A percentile compares a stretch with the other conserved stretches of the same genome.
Conservation (phyloP, 805 yeast genomes). For the Wickerhamiella kazuoi region DNA sequence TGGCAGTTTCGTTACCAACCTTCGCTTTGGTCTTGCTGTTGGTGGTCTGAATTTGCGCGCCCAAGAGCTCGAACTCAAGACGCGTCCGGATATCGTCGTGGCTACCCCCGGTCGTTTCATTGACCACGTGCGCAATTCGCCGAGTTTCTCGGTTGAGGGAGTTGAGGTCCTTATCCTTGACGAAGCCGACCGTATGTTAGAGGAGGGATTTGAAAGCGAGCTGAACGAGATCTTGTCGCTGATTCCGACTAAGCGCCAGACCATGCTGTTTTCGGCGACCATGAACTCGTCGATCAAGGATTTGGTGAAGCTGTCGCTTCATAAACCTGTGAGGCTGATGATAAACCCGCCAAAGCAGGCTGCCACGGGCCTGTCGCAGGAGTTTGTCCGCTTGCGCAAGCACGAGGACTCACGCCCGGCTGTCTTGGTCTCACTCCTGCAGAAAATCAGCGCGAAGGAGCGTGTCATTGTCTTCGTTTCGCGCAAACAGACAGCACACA, state of each 20-base stretch:
- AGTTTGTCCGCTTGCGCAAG: conserved; percentile 85
- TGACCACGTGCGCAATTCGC: conserved; percentile 90
- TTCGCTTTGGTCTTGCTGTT: conserved; percentile 87
- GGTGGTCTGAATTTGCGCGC: conserved; percentile 93
- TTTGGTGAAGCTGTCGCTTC: conserved; percentile 70
- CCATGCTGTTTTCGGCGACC: conserved; percentile 88
- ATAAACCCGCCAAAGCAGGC: conserved; percentile 93
- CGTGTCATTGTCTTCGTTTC: conserved; percentile 83
- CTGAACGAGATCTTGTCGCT: conserved; percentile 74
- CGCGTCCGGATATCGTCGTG: conserved; percentile 87
- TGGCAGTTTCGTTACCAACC: conserved; percentile 53
- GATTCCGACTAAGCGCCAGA: conserved; percentile 83
- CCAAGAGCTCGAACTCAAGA: conserved; percentile 84
- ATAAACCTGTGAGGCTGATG: conserved; percentile 86
- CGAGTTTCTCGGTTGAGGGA: conserved; percentile 74
- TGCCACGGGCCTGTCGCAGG: conserved; percentile 78
- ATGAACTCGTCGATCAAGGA: conserved; percentile 89
- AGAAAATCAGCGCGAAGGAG: conserved; percentile 47
- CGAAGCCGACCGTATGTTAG: conserved; percentile 98
- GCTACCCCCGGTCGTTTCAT: conserved; percentile 99
- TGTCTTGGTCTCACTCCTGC: conserved; percentile 51
- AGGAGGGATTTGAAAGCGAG: conserved; percentile 96
- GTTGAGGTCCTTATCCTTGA: conserved; percentile 88
- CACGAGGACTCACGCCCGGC: conserved; percentile 66
- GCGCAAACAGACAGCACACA: conserved; percentile 81